A percentile compares a stretch with the other conserved stretches of the same genome.
Conservation (phyloP, 1,284 basidiomycete species). For the Sanghuangporus baumii region DNA sequence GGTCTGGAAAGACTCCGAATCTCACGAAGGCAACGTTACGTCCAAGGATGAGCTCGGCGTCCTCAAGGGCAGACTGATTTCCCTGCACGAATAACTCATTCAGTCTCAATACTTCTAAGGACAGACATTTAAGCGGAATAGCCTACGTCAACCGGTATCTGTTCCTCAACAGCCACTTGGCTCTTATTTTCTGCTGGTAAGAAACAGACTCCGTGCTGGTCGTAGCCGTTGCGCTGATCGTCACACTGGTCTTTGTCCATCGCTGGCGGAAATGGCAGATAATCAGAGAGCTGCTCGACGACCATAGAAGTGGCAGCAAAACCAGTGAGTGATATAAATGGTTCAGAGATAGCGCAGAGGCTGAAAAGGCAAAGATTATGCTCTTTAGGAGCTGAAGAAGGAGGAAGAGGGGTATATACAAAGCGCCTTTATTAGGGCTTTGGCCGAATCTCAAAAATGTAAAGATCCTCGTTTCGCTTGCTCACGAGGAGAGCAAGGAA, state of each 20-base stretch:
- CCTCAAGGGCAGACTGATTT: background rate
- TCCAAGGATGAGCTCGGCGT: slow-evolving; percentile 3
- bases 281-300: background rate
- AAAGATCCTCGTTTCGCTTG: background rate
- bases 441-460: background rate
- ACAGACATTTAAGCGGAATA: no score
- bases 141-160: background rate
- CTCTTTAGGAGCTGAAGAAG: background rate
- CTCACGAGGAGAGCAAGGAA: background rate
- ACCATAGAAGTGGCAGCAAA: background rate
- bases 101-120: background rate
- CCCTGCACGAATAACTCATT: background rate
- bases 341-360: background rate
- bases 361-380: background rate
- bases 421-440: background rate
- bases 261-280: background rate
- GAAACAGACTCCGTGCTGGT: background rate
- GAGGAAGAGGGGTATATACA: background rate
- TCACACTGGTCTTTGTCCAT: background rate
- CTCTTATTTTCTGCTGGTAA: background rate
- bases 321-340: background rate
- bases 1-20: background rate
- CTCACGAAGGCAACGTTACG: slow-evolving; percentile 3
- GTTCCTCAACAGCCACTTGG: background rate
- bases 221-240: background rate